Conservation (phyloP, 2,329 filamentous ascomycete species). For the Ophiognomonia clavigignenti-juglandacearum region DNA sequence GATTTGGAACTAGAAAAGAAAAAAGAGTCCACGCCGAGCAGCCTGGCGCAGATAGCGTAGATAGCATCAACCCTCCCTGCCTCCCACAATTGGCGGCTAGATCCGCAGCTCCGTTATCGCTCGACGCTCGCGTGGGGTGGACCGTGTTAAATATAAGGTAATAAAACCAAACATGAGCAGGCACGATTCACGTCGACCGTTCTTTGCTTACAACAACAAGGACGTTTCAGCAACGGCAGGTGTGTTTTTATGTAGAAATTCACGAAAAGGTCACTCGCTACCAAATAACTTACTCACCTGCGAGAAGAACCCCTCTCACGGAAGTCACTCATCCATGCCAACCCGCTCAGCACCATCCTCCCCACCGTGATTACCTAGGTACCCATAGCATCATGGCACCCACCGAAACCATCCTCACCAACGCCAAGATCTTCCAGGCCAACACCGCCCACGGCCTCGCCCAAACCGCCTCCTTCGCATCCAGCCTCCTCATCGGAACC, state of each 20-base stretch:
- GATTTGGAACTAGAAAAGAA: background rate
- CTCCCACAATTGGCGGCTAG: too few species aligned
- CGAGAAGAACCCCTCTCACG: background rate
- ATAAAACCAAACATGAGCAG: too few species aligned
- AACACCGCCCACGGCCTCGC: conserved; percentile 20
- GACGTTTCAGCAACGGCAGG: too few species aligned
- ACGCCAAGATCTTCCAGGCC: conserved; percentile 42
- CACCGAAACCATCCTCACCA: conserved; percentile 32
- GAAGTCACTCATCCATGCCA: too few species aligned
- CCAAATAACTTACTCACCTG: too few species aligned
- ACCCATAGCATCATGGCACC: background rate
- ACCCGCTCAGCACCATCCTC: background rate
- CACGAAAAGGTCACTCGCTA: too few species aligned
- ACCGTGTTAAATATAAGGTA: too few species aligned
- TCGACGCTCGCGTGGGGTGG: too few species aligned
- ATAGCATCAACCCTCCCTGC: too few species aligned
- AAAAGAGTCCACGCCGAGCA: background rate
- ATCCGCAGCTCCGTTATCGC: conserved; percentile 12
- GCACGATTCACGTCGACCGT: too few species aligned
- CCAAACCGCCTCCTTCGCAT: conserved; percentile 28
- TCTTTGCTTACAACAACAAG: too few species aligned
- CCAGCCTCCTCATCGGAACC: conserved; percentile 30
- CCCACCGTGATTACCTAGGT: background rate
- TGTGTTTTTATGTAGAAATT: too few species aligned
- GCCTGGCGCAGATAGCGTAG: background rate